phyloP scores from a whole-genome alignment of 2,329 filamentous ascomycete genomes.

The Lachnellula arida region DNA sequence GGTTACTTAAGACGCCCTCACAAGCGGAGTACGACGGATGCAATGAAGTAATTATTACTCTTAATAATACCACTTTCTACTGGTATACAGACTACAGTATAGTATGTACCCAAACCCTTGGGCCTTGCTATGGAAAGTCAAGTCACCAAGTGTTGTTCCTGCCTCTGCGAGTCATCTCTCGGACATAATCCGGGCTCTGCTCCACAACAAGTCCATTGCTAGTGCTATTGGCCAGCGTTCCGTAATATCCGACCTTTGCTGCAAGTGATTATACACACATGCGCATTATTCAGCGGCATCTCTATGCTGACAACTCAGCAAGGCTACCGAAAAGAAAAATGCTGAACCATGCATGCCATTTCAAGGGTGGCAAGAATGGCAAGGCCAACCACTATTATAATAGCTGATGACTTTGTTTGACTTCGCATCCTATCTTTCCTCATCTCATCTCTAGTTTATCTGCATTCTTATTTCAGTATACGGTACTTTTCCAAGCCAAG shows the following conservation, averaged over 20 bases:
- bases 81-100: too few relatives aligned
- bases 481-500: too few relatives aligned
- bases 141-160: too few relatives aligned
- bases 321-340: neutral
- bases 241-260: too few relatives aligned
- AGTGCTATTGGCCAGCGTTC: too few relatives aligned
- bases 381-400: neutral
- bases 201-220: too few relatives aligned
- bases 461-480: neutral
- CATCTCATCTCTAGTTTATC: neutral
- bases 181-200: too few relatives aligned
- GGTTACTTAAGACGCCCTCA: neutral
- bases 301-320: neutral
- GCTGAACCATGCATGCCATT: neutral
- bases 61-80: neutral
- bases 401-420: neutral
- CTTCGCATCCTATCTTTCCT: neutral
- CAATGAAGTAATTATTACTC: neutral
- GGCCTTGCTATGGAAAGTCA: too few relatives aligned
- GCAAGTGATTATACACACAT: neutral
- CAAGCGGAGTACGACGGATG: neutral
- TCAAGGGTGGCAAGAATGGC: slow-evolving; percentile 1
- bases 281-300: neutral
- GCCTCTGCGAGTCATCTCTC: too few relatives aligned
- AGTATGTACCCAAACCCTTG: neutral